Evolutionary conservation across 495 filamentous ascomycete species (phyloP), one percentile per base, ranked within the genome.

Genomic region (Lasiosphaeria hispida): DNA sequence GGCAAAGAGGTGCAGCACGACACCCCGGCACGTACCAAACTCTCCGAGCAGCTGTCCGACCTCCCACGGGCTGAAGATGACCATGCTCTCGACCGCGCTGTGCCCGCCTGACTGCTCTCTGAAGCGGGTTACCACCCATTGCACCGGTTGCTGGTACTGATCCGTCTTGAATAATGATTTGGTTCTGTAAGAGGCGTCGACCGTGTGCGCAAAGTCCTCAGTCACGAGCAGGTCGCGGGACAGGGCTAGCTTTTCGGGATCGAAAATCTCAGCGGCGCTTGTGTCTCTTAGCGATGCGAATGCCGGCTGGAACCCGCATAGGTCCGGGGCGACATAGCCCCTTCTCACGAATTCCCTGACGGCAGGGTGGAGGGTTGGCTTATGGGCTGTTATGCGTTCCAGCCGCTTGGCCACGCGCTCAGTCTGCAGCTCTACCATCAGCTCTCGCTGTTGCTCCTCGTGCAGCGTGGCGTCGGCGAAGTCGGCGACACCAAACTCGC

Each of bases 51-150:
- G 0, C 71, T 65, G 10, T 33, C 86, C 73, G 6, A 83, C 86
- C 63, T 91, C 87, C 49, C 65, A 84, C 7, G 83, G 81, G 66
- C 85, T 88, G 56, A 89, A 74, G 18, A 88, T 68, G n/a, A 87
- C 67, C 56, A 84, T 71, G 34, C 60, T 47, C 4, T 61, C 40
- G 30, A 66, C 63, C 6, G 36, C n/a, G n/a, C n/a, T 53, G n/a
- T 39, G 59, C 7, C 43, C 41, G 14, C 34, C 23, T 17, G 14
- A 45, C 30, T 49, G 36, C 10, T 34, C 17, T 19, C 10, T 33
- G 64, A 60, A n/a, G n/a, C n/a, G n/a, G 13, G 75, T 78, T 6
- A 87, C 56, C 8, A 89, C 65, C 84, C 84, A 90, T 34, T 84
- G 75, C 2, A 87, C 83, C 0, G 77, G 74, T 1, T 83, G 75